phyloP scores from a whole-genome alignment of 2,329 filamentous ascomycete species.

The Fusarium ramigenum region DNA sequence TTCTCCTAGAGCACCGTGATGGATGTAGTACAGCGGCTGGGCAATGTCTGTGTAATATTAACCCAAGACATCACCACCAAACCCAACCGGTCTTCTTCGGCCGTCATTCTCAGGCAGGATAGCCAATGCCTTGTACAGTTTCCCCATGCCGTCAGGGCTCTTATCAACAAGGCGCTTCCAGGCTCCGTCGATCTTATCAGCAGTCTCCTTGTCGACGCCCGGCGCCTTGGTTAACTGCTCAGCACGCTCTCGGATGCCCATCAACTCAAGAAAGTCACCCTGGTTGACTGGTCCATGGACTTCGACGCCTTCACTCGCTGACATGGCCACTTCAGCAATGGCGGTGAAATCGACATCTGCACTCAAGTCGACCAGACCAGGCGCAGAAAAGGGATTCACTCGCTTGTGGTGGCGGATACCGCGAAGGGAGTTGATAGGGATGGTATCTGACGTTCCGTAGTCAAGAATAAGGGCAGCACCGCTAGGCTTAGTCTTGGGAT shows the following conservation, averaged over 20 bases:
- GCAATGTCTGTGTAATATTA: background rate
- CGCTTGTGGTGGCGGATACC: conserved; percentile 82
- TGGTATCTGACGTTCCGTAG: conserved; percentile 81
- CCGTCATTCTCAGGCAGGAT: conserved; percentile 85
- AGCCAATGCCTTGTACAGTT: conserved; percentile 91
- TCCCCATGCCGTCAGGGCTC: conserved; percentile 88
- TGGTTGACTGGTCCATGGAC: conserved; percentile 93
- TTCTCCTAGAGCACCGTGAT: background rate
- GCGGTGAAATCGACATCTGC: conserved; percentile 94
- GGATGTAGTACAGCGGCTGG: background rate
- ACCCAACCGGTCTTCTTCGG: conserved; percentile 83
- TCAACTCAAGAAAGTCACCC: conserved; percentile 76
- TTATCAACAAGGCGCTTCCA: conserved; percentile 88
- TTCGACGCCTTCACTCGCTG: conserved; percentile 82
- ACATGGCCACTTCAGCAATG: conserved; percentile 81
- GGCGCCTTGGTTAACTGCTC: conserved; percentile 67
- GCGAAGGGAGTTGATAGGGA: conserved; percentile 89
- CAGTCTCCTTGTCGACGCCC: conserved; percentile 55
- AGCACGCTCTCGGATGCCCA: conserved; percentile 86
- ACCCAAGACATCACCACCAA: conserved; percentile 74
- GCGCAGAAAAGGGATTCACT: conserved; percentile 81
- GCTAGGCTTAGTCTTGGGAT: conserved; percentile 69
- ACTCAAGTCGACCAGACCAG: conserved; percentile 87
- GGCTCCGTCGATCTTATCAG: conserved; percentile 72
- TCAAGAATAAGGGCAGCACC: conserved; percentile 96